These are phyloP conservation scores for Thermothielavioides terrestris DNA, from an alignment of 495 filamentous ascomycete genomes.

Conservation along the genomic window DNA sequence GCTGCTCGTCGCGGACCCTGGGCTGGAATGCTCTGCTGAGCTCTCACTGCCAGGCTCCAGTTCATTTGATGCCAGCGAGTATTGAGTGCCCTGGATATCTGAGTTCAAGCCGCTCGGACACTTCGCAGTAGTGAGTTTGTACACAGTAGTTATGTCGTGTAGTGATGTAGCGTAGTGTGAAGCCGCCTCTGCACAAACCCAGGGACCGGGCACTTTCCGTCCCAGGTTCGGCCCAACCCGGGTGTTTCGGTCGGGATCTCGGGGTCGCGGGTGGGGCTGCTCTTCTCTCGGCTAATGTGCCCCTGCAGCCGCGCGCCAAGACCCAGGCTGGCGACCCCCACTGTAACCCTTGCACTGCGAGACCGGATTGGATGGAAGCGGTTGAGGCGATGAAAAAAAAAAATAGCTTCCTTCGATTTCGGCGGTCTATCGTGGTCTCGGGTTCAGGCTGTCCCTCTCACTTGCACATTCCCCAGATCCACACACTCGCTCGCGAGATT, in stretches of 20 bases:
- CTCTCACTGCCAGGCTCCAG: no score
- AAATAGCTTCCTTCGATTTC: not conserved
- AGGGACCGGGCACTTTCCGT: not conserved
- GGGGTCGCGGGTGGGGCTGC: slow-evolving; percentile 1
- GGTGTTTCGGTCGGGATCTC: slow-evolving; percentile 4
- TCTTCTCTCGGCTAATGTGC: slow-evolving; percentile 13
- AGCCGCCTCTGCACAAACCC: not conserved
- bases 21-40: no score
- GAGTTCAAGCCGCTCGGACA: no score
- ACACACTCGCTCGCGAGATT: slow-evolving; percentile 7
- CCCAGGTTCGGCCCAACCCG: slow-evolving; percentile 7
- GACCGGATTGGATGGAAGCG: slow-evolving; percentile 13
- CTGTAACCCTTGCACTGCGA: slow-evolving; percentile 5
- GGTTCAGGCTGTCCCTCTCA: not conserved
- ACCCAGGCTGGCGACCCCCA: not conserved
- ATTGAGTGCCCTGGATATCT: no score
- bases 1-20: no score
- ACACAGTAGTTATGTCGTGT: no score
- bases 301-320: slow-evolving; percentile 7
- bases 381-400: slow-evolving; percentile 8
- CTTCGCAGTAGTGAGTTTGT: no score
- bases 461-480: slow-evolving; percentile 5
- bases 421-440: not conserved
- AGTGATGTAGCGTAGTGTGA: no score
- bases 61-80: no score